These are phyloP conservation scores for Scorias spongiosa DNA, from an alignment of 2,329 filamentous ascomycete genomes.

Conservation along the genomic window DNA sequence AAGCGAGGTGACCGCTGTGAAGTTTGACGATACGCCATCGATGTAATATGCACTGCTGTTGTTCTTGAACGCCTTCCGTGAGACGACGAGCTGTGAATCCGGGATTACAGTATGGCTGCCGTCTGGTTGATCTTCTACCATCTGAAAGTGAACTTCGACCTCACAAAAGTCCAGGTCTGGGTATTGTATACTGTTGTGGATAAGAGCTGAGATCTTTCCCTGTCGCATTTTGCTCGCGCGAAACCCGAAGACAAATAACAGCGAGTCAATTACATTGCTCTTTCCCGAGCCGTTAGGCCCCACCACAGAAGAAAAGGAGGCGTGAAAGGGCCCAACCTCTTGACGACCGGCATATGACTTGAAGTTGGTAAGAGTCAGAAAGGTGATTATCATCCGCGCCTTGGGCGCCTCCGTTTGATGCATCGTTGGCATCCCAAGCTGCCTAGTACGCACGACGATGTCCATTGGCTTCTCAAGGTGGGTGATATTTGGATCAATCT, in stretches of 20 bases:
- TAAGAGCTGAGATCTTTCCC: slow-evolving; percentile 92
- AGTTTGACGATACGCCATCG: slow-evolving; percentile 76
- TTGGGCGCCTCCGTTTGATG: slow-evolving; percentile 63
- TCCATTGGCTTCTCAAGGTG: slow-evolving; percentile 83
- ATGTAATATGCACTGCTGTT: slow-evolving; percentile 98
- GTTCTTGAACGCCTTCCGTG: slow-evolving; percentile 88
- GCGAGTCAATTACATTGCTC: slow-evolving; percentile 95
- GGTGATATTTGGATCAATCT: slow-evolving; percentile 61
- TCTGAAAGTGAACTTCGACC: slow-evolving; percentile 90
- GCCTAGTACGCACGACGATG: slow-evolving; percentile 76
- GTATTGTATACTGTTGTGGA: slow-evolving; percentile 85
- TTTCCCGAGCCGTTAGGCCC: slow-evolving; percentile 97
- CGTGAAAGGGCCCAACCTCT: slow-evolving; percentile 90
- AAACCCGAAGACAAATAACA: slow-evolving; percentile 98
- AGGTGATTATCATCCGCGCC: slow-evolving; percentile 79
- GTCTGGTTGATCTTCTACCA: slow-evolving; percentile 74
- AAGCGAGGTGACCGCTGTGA: slow-evolving; percentile 77
- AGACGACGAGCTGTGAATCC: slow-evolving; percentile 73
- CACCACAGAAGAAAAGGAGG: slow-evolving; percentile 94
- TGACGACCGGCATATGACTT: slow-evolving; percentile 96
- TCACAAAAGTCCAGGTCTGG: slow-evolving; percentile 83
- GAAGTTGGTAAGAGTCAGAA: slow-evolving; percentile 88
- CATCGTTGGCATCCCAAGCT: slow-evolving; percentile 39
- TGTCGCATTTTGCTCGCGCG: slow-evolving; percentile 98
- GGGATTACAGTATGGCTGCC: slow-evolving; percentile 65